Base-by-base conservation (phyloP, 495 filamentous ascomycete genomes). In the Rhizodiscina lignyota region DNA sequence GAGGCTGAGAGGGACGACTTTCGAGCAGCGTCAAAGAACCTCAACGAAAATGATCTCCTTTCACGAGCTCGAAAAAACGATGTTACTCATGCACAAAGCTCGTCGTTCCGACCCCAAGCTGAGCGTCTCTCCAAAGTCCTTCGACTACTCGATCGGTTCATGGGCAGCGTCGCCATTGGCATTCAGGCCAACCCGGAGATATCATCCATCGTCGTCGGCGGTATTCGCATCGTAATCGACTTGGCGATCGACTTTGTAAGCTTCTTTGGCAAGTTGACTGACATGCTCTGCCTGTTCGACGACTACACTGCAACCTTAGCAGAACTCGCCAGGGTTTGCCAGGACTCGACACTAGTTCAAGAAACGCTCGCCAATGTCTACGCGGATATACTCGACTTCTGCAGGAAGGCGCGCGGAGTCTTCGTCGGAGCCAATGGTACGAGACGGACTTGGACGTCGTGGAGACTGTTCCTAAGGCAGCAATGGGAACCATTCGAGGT, bases 221-320 rank as follows among this genome's bases (percentile, higher is more conserved):
- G 22, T 13, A 32, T 35, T 2, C 30, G 21, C 4, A 21, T 40
- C 18, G 38, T 40, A 4, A 40, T 40, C 18, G 21, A 26, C 19
- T 22, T 35, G 2, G 40, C 40, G 4, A 20, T 43, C 12, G 22
- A 39, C 8, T 43, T 39, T 21, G 35, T 34, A 5, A 27, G 17
- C n/a, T 43, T 43, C 29, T 43, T 38, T 36, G 24, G 18, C 20
- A 26, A 26, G 15, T 28, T 43, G 11, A 26, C 40, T 16, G 40
- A 39, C 18, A 43, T 43, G 35, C 35, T 43, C 27, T 38, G 28
- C 21, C 28, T 11, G 15, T 38, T 43, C 27, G 28, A 21, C 2
- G 40, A 43, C 24, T 37, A 33, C 18, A 26, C 39, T 1, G 35
- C 11, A 24, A 26, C 34, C 18, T 22, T 43, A 0, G 23, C 36